Conservation (phyloP, 352 stramenopile genomes). For the Globisporangium echinulatum region DNA sequence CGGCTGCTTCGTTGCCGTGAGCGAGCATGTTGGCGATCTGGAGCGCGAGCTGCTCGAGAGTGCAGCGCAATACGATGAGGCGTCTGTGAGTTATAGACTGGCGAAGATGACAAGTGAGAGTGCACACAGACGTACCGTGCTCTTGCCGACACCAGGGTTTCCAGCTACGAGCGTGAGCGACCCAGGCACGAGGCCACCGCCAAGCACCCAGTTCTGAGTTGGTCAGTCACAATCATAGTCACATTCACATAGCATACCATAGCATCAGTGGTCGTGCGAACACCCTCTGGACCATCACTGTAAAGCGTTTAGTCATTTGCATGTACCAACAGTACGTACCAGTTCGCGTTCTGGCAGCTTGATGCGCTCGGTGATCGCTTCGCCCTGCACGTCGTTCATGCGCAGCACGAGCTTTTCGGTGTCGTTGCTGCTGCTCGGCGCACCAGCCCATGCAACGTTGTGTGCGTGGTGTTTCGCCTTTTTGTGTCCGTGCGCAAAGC, state of each 20-base stretch:
- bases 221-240: background rate
- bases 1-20: constrained; percentile 7
- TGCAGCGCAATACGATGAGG: constrained; percentile 1
- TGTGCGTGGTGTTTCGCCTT: constrained; percentile 28
- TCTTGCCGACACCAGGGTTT: constrained; percentile 93
- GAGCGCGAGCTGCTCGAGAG: constrained; percentile 66
- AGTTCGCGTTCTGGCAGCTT: constrained; percentile 67
- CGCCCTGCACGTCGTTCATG: constrained; percentile 68
- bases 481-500: constrained; percentile 25
- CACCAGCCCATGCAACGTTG: constrained; percentile 27
- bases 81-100: background rate
- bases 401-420: constrained; percentile 24
- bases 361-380: constrained; percentile 49
- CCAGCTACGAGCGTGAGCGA: constrained; percentile 94
- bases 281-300: background rate
- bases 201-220: constrained; percentile 89
- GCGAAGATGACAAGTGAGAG: background rate
- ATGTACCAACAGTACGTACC: constrained; percentile 15
- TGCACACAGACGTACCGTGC: constrained; percentile 40
- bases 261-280: background rate
- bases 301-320: background rate
- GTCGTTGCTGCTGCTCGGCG: background rate
- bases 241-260: background rate
- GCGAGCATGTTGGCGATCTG: constrained; percentile 91
- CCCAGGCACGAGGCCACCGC: constrained; percentile 93